Base-by-base conservation (phyloP, 257 asterid species). In the Solanum chmielewskii region DNA sequence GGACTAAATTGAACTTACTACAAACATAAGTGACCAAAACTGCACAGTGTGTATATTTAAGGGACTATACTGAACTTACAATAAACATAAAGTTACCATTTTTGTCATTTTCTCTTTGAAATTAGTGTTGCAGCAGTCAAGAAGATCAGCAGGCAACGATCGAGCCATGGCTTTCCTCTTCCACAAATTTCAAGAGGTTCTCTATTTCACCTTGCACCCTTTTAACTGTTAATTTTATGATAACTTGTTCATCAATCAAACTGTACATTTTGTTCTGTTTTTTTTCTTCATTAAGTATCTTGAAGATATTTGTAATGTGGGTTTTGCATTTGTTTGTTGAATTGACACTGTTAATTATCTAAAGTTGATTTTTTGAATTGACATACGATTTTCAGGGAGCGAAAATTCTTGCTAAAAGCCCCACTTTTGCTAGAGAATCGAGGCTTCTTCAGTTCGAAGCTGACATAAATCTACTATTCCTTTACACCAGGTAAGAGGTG, bases 321-420 rank as follows among this genome's bases (percentile, higher is more conserved):
- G 84, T 59, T 59, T 37, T 73, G 81, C 10, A 35, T 21, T 78
- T 45, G 5, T 11, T 45, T 45, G 62, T 78, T 9, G 42, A 45
- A 78, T 45, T 27, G 84, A 78, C 41, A 45, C 60, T n/a, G 7
- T 78, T 15, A 25, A 78, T 78, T 20, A 5, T 2, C 1, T 18
- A 23, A 8, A 23, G 45, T 44, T 87, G 59, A 64, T 25, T 60
- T 68, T 0, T 73, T 83, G 11, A 56, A 56, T 7, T 56, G 66
- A 31, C 15, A 49, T 0, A 3, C 11, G 31, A 42, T 42, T 86
- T 85, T 77, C 87, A 97, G 99, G 99, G 92, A 87, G 97, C 94
- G 85, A 94, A 94, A 81, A 94, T 95, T 92, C 94, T 97, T 85
- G 98, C 98, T 85, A 95, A 93, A 94, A 95, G 98, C 88, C 92